phyloP scores from a whole-genome alignment of 148 eudicot species.

The Rhododendron molle region DNA sequence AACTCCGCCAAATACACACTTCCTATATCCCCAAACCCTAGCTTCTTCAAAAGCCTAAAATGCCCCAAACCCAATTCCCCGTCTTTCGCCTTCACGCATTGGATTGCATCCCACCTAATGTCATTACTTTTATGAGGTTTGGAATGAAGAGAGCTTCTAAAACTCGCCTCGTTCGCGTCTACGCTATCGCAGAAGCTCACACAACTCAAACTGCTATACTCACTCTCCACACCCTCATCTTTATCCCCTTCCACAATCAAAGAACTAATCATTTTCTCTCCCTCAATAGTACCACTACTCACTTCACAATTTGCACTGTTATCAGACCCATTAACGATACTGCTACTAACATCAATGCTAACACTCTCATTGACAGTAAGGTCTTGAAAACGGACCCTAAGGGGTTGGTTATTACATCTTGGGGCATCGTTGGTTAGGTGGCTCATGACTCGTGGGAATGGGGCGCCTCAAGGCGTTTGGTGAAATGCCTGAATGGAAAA shows the following conservation, averaged over 20 bases:
- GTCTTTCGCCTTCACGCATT: conserved; percentile 44
- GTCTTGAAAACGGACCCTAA: conserved; percentile 27
- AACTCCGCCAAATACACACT: conserved; percentile 93
- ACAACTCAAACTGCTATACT: conserved; percentile 51
- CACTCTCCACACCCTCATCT: conserved; percentile 32
- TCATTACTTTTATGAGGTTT: conserved; percentile 90
- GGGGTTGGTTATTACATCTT: conserved; percentile 17
- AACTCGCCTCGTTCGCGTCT: conserved; percentile 42
- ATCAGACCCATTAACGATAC: conserved; percentile 31
- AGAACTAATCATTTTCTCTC: conserved; percentile 2
- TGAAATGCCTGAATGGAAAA: neutral
- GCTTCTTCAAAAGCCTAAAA: conserved; percentile 82
- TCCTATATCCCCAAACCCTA: conserved; percentile 97
- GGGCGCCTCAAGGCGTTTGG: neutral
- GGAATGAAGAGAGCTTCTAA: conserved; percentile 33
- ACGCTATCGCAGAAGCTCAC: conserved; percentile 26
- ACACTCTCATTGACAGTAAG: conserved; percentile 25
- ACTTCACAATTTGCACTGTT: conserved; percentile 8
- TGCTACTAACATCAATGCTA: conserved; percentile 16
- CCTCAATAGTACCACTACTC: conserved; percentile 22
- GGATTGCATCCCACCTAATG: conserved; percentile 78
- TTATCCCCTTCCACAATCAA: conserved; percentile 9
- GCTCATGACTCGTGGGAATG: conserved; percentile 21
- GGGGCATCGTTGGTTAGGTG: conserved; percentile 6
- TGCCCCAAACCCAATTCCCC: conserved; percentile 70